Evolutionary conservation across 202 grass and related monocot genomes (phyloP).

Genomic region (Sporobolus alterniflorus): DNA sequence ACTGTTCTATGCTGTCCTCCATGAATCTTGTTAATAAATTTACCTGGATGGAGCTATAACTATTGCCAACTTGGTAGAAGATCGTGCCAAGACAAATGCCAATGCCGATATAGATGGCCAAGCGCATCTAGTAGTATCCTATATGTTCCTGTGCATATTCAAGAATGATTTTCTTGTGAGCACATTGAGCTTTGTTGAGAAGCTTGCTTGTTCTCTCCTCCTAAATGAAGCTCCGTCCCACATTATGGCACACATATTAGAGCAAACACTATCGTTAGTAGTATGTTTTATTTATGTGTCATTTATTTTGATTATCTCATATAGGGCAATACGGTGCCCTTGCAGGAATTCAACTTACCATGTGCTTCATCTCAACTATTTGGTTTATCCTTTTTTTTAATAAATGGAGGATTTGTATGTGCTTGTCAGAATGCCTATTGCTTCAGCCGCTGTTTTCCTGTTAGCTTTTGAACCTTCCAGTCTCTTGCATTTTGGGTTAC

Average conservation of each 20-base stretch:
- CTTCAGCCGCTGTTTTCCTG: slow-evolving; percentile 46
- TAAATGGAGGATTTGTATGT: slow-evolving; percentile 42
- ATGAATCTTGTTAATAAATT: neutral
- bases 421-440: slow-evolving; percentile 46
- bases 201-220: slow-evolving; percentile 42
- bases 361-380: slow-evolving; percentile 47
- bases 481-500: neutral
- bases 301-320: no score
- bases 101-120: slow-evolving; percentile 39
- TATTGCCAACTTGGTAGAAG: slow-evolving; percentile 53
- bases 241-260: neutral
- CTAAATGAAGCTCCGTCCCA: slow-evolving; percentile 37
- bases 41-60: slow-evolving; percentile 52
- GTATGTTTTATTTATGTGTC: no score
- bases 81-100: slow-evolving; percentile 54
- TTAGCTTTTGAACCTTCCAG: neutral
- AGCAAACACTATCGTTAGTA: no score
- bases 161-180: slow-evolving; percentile 55
- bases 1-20: neutral
- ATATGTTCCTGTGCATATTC: slow-evolving; percentile 57
- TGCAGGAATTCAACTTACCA: slow-evolving; percentile 10
- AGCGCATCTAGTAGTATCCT: slow-evolving; percentile 65
- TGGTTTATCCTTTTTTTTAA: slow-evolving; percentile 8
- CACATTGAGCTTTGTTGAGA: slow-evolving; percentile 31
- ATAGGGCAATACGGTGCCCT: no score